Conservation (phyloP, 2,329 filamentous ascomycete genomes). For the Fusarium chlamydosporum region DNA sequence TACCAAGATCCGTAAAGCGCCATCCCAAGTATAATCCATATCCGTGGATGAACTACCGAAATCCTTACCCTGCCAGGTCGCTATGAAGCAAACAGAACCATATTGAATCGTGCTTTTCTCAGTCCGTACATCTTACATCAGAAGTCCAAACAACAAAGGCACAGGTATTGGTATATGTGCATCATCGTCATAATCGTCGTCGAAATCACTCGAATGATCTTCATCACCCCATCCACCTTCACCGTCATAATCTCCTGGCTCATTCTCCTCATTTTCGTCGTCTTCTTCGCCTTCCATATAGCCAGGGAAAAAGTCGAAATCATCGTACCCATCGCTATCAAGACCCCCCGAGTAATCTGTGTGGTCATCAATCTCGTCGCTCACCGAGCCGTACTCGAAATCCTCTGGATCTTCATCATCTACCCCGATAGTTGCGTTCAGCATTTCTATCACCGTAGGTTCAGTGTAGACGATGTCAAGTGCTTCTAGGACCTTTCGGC, state of each 20-base stretch:
- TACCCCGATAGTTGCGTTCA: conserved; percentile 8
- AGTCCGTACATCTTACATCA: conserved; percentile 34
- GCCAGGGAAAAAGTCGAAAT: conserved; percentile 20
- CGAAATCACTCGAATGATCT: conserved; percentile 33
- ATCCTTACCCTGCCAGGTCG: conserved; percentile 7
- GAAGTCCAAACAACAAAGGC: conserved; percentile 43
- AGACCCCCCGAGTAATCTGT: conserved; percentile 30
- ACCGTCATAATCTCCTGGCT: conserved; percentile 17
- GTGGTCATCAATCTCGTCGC: conserved; percentile 39
- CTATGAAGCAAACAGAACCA: conserved; percentile 10
- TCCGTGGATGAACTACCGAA: neutral
- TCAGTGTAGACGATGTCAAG: conserved; percentile 48
- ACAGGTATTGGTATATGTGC: conserved; percentile 38
- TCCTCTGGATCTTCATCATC: conserved; percentile 17
- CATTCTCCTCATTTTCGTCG: conserved; percentile 20
- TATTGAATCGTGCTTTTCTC: conserved; percentile 5
- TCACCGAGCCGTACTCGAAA: conserved; percentile 33
- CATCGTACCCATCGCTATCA: conserved; percentile 32
- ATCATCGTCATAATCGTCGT: conserved; percentile 44
- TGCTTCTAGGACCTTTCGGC: conserved; percentile 46
- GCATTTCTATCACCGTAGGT: conserved; percentile 21
- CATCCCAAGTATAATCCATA: conserved; percentile 22
- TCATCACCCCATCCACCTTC: conserved; percentile 20
- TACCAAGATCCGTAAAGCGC: conserved; percentile 34
- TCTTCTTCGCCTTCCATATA: conserved; percentile 32